phyloP scores from a whole-genome alignment of 2,329 filamentous ascomycete genomes.

The Colletotrichum navitas region DNA sequence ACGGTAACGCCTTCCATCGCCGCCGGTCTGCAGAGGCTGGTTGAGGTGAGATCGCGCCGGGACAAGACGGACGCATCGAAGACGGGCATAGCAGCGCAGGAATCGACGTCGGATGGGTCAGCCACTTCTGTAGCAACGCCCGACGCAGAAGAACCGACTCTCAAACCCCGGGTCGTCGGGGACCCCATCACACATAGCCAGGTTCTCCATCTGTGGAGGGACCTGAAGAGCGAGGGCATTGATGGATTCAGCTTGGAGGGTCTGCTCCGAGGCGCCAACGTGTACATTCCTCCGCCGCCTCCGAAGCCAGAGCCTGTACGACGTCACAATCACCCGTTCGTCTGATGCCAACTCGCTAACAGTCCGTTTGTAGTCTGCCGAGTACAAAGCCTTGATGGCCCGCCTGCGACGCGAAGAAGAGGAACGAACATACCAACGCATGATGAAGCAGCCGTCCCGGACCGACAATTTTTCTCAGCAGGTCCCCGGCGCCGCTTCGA shows the following conservation, averaged over 20 bases:
- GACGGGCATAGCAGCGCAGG: neutral
- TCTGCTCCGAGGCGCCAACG: constrained; percentile 77
- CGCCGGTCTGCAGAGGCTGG: constrained; percentile 65
- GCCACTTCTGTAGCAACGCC: neutral
- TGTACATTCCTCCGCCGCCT: constrained; percentile 85
- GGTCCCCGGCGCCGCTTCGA: constrained; percentile 64
- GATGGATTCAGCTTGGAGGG: constrained; percentile 69
- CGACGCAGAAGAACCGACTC: constrained; percentile 58
- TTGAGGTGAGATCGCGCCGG: constrained; percentile 40
- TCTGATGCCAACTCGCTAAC: constrained; percentile 15
- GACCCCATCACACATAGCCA: constrained; percentile 80
- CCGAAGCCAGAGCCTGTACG: constrained; percentile 82
- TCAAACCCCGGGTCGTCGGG: constrained; percentile 66
- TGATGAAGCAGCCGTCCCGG: constrained; percentile 73
- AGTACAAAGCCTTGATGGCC: constrained; percentile 91
- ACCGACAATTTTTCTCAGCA: constrained; percentile 71
- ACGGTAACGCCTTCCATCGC: constrained; percentile 80
- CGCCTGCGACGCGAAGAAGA: constrained; percentile 87
- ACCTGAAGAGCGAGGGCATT: constrained; percentile 55
- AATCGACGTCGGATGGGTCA: neutral
- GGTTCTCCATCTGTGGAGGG: constrained; percentile 71
- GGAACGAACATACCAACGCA: constrained; percentile 82
- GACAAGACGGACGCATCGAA: constrained; percentile 32
- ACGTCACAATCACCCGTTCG: constrained; percentile 35
- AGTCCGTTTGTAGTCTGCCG: constrained; percentile 68